Evolutionary conservation across 164 flowering plant genomes (phyloP).

Genomic region (Piper betle): DNA sequence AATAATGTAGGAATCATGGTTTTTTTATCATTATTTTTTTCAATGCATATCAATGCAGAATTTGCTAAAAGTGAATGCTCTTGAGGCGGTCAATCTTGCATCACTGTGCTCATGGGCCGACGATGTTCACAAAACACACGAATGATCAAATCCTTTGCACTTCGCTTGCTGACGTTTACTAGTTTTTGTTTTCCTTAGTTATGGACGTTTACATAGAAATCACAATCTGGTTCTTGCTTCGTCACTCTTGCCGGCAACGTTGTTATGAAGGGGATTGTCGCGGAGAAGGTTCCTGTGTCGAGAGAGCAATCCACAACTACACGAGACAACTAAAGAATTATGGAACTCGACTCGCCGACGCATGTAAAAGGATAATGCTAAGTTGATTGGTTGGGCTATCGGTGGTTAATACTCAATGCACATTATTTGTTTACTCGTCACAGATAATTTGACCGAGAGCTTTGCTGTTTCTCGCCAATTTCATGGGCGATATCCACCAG

Average conservation of each 20-base stretch:
- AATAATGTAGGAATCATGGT: neutral
- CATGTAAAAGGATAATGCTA: constrained; percentile 2
- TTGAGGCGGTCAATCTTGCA: constrained; percentile 52
- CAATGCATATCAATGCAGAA: constrained; percentile 17
- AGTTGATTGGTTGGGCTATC: too few relatives aligned
- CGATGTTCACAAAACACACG: constrained; percentile 41
- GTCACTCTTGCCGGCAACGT: neutral
- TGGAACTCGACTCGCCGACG: constrained; percentile 17
- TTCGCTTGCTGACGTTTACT: constrained; percentile 21
- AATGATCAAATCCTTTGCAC: constrained; percentile 71
- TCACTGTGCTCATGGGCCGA: constrained; percentile 80
- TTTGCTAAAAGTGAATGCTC: constrained; percentile 45
- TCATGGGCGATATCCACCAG: constrained; percentile 75
- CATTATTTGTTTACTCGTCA: neutral
- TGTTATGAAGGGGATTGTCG: constrained; percentile 68
- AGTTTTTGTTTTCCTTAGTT: neutral
- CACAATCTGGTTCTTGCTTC: neutral
- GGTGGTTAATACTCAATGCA: too few relatives aligned
- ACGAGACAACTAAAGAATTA: constrained; percentile 66
- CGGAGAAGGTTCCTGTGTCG: constrained; percentile 47
- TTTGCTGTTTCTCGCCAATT: constrained; percentile 81
- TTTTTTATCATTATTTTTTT: too few relatives aligned
- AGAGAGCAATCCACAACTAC: constrained; percentile 75
- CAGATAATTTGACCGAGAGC: constrained; percentile 85
- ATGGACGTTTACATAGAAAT: neutral